Evolutionary conservation across 257 asterid species (phyloP), one percentile per base, ranked within the genome.

Genomic region (Solanum paucissectum): DNA sequence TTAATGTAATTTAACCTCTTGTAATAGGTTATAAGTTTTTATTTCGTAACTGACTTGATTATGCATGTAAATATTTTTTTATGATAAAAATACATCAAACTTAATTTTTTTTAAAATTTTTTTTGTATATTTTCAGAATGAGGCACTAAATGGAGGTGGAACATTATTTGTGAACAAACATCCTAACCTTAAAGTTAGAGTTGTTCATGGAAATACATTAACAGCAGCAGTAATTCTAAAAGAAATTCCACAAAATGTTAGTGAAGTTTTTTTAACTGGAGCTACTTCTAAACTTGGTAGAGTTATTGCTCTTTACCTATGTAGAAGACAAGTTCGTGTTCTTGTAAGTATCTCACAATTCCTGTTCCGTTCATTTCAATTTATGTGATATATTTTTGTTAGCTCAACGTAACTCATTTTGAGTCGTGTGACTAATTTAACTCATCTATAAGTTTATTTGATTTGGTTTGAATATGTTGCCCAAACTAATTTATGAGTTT

Each of bases 221-320:
- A 97, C 99, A 77, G 99, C 99, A 72, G 99, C 98, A 7, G 98
- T 94, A 87, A 97, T 94, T 27, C 93, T 97, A 8, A 90, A 93
- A 38, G 96, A 94, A 90, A 93, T 97, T 34, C 98, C 98, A 9
- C 49, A 88, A 42, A 91, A 93, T 83, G 96, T 90, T 29, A 91
- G 86, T 0, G 95, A 97, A 86, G 99, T 94, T 23, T 95, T 97
- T 71, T 52, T 97, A 84, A 94, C 95, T 20, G 99, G 98, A 46
- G 98, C 99, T 42, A 97, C 99, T 40, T 97, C 99, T 23, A 97
- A 97, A 89, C 95, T 97, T 32, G 99, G 99, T 71, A 90, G 98
- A 87, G 99, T 98, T 11, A 94, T 97, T 86, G 96, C 99, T 32
- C 96, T 97, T 83, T 95, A 95, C 90, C 97, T 97, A 25, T 93